Evolutionary conservation across 768 basidiomycete species (phyloP).

Genomic region (Lactifluus rugatus): DNA sequence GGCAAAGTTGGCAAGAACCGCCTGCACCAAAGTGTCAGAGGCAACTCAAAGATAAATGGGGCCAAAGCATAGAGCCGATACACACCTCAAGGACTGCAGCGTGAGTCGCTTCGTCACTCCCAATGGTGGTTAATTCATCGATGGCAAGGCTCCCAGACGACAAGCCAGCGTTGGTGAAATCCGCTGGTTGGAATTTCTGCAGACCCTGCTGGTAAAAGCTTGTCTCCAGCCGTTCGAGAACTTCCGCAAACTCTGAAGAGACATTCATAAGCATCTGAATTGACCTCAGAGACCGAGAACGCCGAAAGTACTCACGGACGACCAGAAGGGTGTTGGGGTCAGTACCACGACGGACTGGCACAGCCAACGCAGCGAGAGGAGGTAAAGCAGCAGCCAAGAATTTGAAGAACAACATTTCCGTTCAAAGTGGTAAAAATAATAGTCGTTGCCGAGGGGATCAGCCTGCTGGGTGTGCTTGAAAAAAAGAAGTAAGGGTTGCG

Average conservation of each 20-base stretch:
- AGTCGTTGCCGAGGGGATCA: conserved; percentile 19
- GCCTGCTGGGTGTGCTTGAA: conserved; percentile 24
- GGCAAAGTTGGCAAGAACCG: conserved; percentile 45
- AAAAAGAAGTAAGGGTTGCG: conserved; percentile 42
- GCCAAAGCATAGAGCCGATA: background rate
- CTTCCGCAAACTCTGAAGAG: conserved; percentile 57
- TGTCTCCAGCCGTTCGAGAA: conserved; percentile 65
- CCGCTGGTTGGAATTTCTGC: conserved; percentile 48
- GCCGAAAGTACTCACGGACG: conserved; percentile 36
- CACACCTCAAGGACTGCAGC: conserved; percentile 42
- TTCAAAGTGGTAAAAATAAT: background rate
- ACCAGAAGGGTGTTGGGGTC: conserved; percentile 37
- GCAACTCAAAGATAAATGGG: background rate
- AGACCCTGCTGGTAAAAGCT: conserved; percentile 61
- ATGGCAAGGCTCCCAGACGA: conserved; percentile 41
- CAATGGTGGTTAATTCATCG: conserved; percentile 53
- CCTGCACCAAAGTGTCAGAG: conserved; percentile 23
- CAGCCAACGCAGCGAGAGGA: conserved; percentile 40
- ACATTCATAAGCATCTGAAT: no score
- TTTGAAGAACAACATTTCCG: conserved; percentile 37
- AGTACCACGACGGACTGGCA: conserved; percentile 35
- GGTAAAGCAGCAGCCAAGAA: conserved; percentile 33
- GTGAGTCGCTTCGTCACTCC: conserved; percentile 54
- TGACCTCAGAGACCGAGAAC: conserved; percentile 4
- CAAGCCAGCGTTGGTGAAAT: conserved; percentile 62